phyloP scores from a whole-genome alignment of 148 eudicot species.

The Dianthus caryophyllus region DNA sequence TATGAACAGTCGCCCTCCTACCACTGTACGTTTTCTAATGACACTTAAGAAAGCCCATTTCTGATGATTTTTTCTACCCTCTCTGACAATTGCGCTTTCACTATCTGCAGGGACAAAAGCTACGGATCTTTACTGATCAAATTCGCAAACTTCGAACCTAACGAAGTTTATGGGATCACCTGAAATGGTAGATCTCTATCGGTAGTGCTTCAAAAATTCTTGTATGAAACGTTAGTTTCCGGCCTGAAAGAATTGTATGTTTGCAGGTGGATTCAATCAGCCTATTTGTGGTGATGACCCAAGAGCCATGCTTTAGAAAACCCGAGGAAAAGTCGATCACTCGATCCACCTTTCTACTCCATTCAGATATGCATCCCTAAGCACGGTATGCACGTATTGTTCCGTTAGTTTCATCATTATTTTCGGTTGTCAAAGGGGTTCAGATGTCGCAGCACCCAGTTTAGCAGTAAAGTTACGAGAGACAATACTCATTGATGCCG shows the following conservation, averaged over 20 bases:
- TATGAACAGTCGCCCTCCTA: slow-evolving; percentile 88
- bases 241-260: not conserved
- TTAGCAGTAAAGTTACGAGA: too few species aligned
- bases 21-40: slow-evolving; percentile 40
- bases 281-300: slow-evolving; percentile 99
- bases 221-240: too few species aligned
- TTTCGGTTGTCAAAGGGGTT: too few species aligned
- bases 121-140: slow-evolving; percentile 79
- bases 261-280: slow-evolving; percentile 91
- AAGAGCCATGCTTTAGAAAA: slow-evolving; percentile 74
- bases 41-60: not conserved
- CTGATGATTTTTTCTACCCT: not conserved
- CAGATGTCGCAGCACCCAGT: not conserved
- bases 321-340: slow-evolving; percentile 79
- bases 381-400: slow-evolving; percentile 59
- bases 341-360: slow-evolving; percentile 63
- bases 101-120: slow-evolving; percentile 56
- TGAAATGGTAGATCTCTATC: slow-evolving; percentile 56
- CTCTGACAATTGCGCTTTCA: slow-evolving; percentile 6
- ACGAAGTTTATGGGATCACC: slow-evolving; percentile 69
- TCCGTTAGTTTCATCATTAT: too few species aligned
- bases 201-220: not conserved
- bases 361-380: slow-evolving; percentile 89
- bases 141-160: slow-evolving; percentile 59
- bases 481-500: too few species aligned